Conservation (phyloP, 2,329 filamentous ascomycete species). For the Cercospora sesami region DNA sequence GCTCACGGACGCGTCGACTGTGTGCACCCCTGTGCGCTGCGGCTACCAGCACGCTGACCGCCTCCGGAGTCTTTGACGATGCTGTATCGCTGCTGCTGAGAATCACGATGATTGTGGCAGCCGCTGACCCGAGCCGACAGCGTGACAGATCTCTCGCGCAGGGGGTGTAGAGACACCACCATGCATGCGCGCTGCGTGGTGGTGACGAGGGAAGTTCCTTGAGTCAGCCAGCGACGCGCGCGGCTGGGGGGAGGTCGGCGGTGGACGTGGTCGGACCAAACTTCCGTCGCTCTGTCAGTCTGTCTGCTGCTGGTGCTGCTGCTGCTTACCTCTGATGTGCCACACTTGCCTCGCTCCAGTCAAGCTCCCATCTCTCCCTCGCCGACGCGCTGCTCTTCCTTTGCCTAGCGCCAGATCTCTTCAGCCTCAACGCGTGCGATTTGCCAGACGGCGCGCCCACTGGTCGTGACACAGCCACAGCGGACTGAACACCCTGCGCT, state of each 20-base stretch:
- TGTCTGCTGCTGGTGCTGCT: background rate
- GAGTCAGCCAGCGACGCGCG: background rate
- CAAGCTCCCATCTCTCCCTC: constrained; percentile 13
- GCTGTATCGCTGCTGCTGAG: background rate
- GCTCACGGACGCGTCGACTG: constrained; percentile 4
- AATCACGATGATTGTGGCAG: background rate
- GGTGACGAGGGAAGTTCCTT: constrained; percentile 3
- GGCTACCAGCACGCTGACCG: constrained; percentile 19
- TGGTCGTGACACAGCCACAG: background rate
- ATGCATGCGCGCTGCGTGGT: constrained; percentile 4
- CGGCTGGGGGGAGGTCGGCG: background rate
- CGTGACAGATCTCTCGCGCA: background rate
- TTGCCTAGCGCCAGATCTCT: constrained; percentile 19
- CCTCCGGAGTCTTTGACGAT: constrained; percentile 19
- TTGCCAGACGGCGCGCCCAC: background rate
- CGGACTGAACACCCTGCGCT: background rate
- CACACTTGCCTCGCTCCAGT: constrained; percentile 19
- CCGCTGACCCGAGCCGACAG: background rate
- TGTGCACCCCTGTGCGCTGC: constrained; percentile 17
- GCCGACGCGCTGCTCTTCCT: constrained; percentile 3
- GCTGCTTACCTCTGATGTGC: background rate
- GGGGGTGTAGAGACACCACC: background rate
- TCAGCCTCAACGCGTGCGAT: constrained; percentile 12
- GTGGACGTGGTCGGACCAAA: background rate
- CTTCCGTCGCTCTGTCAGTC: background rate